Base-by-base conservation (phyloP, 352 stramenopile genomes). In the Thraustotheca clavata region DNA sequence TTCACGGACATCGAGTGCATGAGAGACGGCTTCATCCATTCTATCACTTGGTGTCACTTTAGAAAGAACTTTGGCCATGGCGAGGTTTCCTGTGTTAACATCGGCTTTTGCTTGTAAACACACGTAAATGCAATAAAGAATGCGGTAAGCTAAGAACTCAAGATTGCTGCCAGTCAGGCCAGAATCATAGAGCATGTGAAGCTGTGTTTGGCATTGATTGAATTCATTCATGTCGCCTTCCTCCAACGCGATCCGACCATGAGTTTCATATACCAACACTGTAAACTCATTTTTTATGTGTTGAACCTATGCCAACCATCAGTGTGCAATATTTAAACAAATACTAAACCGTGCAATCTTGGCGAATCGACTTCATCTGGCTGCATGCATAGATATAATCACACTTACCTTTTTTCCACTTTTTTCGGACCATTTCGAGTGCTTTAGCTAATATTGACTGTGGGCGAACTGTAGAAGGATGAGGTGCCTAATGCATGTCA, bases 301-400 rank as follows among this genome's bases (percentile, higher is more conserved):
- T 71, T 97, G 92, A 7, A 88, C 66, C 66, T 71, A 67, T 5
- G 38, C 26, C 8, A 4, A 63, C 46, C 20, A 11, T 36, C 8
- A 22, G 60, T 16, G 11, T 20, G 24, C 6, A 69, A 43, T 18
- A 4, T 43, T 48, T 26, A 48, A 0, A 24, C 9, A 33, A 32
- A 2, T 31, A 16, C 8, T 8, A n/a, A 27, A 99, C 94, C 16
- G 94, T 98, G 67, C 97, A 96, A 79, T 99, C 97, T 75, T 99
- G 97, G 22, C 97, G 91, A 67, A 99, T 98, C 27, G 96, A 97
- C 75, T 99, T 99, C 49, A 99, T 88, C 71, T 99, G 96, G 60
- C 94, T 98, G 85, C 96, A 98, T 68, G 96, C 82, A 83, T 96
- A 96, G 62, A 94, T 74, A 84, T 97, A 97, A 80, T 98, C 89